A percentile compares a stretch with the other conserved stretches of the same genome.
Evolutionary conservation across 2,329 filamentous ascomycete genomes (phyloP).

Genomic region (Scolecobasidium constrictum): DNA sequence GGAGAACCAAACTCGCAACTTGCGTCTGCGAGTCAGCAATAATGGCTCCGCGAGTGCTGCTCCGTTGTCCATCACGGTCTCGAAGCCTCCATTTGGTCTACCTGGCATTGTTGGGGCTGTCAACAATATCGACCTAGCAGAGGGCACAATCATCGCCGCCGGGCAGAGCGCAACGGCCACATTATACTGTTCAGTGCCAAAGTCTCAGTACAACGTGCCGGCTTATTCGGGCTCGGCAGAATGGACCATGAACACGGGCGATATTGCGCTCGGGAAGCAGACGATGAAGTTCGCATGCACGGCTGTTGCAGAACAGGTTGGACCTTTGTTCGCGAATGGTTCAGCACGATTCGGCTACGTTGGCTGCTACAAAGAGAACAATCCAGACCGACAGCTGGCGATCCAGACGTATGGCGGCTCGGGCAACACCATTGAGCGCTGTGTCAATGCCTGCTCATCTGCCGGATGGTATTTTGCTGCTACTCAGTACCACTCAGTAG

Average conservation of each 20-base stretch:
- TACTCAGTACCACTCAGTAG: constrained; percentile 37
- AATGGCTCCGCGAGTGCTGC: constrained; percentile 33
- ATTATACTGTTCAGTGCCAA: constrained; percentile 45
- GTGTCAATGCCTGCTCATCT: constrained; percentile 32
- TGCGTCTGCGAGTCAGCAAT: constrained; percentile 45
- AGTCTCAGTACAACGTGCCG: constrained; percentile 46
- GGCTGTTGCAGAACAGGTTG: constrained; percentile 42
- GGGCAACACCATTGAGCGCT: constrained; percentile 31
- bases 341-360: constrained; percentile 40
- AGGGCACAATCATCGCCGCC: constrained; percentile 41
- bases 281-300: constrained; percentile 41
- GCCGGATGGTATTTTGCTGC: constrained; percentile 33
- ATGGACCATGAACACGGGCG: constrained; percentile 50
- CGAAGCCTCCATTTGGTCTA: constrained; percentile 49
- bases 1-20: constrained; percentile 36
- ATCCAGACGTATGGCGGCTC: constrained; percentile 30
- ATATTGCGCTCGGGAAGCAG: constrained; percentile 41
- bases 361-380: constrained; percentile 47
- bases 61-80: constrained; percentile 45
- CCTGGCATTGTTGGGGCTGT: constrained; percentile 42
- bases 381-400: constrained; percentile 41
- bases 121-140: constrained; percentile 47
- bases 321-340: constrained; percentile 35
- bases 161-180: constrained; percentile 42
- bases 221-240: constrained; percentile 35